Evolutionary conservation across 441 rosid genomes (phyloP), one percentile per base, ranked within the genome.

Genomic region (Populus hybrid): DNA sequence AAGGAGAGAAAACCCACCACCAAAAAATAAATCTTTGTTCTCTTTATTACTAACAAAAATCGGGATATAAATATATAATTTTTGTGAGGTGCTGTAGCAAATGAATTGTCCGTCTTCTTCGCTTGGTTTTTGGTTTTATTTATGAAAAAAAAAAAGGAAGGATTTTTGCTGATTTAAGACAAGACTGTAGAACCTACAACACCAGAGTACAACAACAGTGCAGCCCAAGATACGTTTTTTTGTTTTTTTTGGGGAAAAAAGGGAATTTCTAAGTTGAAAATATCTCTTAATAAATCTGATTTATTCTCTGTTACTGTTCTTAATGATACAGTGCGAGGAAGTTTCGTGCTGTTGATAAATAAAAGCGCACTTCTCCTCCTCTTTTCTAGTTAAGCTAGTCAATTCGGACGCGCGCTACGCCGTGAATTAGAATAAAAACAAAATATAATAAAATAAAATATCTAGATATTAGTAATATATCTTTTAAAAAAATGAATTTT

Each of bases 71-170:
- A 34, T 61, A 12, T 73, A 59, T 53, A 16, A 46, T 20, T 32
- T 46, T 10, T 20, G 32, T 34, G 40, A 6, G 40, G 23, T 35
- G 21, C 35, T 64, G 64, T n/a, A 21, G 38, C 46, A 30, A 70
- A 71, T 70, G 79, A 80, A 34, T 63, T 59, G 34, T 66, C 82
- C 82, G 79, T 71, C 77, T 34, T 75, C 21, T 70, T 70, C 75
- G 78, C 53, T 16, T 34, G 20, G 3, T 26, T 12, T 59, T 10
- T 34, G 23, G 23, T 53, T 3, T 42, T 32, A 32, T 24, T 35
- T 10, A 30, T 1, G 36, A 7, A 4, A 14, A 8, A 26, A 66
- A 32, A 30, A 18, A 14, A 28, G 30, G 30, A 28, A 28, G 0
- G 5, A 12, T 46, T 46, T 46, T 12, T 14, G 18, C 57, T 46